These are phyloP conservation scores for Thalassiosira exigua DNA, from an alignment of 352 stramenopile genomes.

Conservation along the genomic window DNA sequence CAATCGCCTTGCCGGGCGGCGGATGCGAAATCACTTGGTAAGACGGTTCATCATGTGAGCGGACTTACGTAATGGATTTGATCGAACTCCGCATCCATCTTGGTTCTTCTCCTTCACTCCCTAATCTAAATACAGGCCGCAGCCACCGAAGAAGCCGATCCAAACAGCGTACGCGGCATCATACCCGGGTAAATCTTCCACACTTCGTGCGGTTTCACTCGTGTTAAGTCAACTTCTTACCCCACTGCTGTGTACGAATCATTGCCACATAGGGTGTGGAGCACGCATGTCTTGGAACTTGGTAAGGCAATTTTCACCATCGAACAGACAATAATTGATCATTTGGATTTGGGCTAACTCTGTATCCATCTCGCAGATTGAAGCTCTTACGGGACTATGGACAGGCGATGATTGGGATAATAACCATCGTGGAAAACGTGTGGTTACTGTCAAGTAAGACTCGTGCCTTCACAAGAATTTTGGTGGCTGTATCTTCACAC, in stretches of 20 bases:
- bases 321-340: not conserved
- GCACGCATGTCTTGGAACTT: conserved; percentile 62
- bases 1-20: conserved; percentile 32
- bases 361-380: conserved; percentile 19
- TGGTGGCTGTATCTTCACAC: not conserved
- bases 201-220: not conserved
- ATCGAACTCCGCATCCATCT: too few species aligned
- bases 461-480: not conserved
- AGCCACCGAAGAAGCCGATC: conserved; percentile 13
- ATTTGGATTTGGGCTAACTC: not conserved
- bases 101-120: too few species aligned
- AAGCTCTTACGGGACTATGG: conserved; percentile 61
- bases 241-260: not conserved
- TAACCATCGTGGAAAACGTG: conserved; percentile 50
- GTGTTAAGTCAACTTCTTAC: not conserved
- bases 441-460: conserved; percentile 58
- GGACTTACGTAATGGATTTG: too few species aligned
- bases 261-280: conserved; percentile 35
- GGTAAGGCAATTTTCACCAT: conserved; percentile 22
- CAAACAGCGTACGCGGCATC: conserved; percentile 53
- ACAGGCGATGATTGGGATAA: conserved; percentile 66
- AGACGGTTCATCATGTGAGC: too few species aligned
- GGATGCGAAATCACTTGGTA: conserved; percentile 61
- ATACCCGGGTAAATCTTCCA: conserved; percentile 35
- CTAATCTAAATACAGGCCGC: too few species aligned